A percentile compares a stretch with the other conserved stretches of the same genome.
Conservation (phyloP, 805 yeast genomes). For the Zygosaccharomyces bisporus region DNA sequence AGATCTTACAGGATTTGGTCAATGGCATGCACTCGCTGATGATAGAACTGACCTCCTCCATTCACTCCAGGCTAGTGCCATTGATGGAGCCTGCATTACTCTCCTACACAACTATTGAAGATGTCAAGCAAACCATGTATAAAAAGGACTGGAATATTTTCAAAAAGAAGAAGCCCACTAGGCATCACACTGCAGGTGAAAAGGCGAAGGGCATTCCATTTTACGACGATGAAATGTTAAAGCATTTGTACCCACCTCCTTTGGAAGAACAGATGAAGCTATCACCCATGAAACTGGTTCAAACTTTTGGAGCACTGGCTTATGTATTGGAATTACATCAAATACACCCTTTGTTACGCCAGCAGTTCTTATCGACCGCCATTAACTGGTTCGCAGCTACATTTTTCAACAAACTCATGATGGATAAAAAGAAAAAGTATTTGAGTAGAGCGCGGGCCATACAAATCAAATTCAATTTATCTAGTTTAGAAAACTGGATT, state of each 20-base stretch:
- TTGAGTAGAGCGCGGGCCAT: constrained; percentile 80
- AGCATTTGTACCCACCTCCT: constrained; percentile 81
- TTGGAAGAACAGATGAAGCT: constrained; percentile 77
- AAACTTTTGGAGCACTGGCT: constrained; percentile 81
- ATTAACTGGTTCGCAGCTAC: constrained; percentile 72
- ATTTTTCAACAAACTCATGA: constrained; percentile 68
- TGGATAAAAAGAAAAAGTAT: constrained; percentile 54
- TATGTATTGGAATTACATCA: constrained; percentile 80
- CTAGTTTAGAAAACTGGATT: constrained; percentile 91
- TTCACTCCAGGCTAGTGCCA: constrained; percentile 55
- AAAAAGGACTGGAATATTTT: constrained; percentile 69
- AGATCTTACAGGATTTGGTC: constrained; percentile 55
- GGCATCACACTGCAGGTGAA: constrained; percentile 16
- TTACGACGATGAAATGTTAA: constrained; percentile 68
- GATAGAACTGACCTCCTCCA: constrained; percentile 62
- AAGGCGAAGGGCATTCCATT: constrained; percentile 12
- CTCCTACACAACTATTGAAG: constrained; percentile 79
- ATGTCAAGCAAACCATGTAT: constrained; percentile 68
- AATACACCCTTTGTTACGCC: constrained; percentile 71
- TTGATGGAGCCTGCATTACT: constrained; percentile 64
- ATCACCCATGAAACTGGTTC: constrained; percentile 81
- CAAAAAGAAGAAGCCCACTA: constrained; percentile 39
- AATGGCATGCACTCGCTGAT: constrained; percentile 55
- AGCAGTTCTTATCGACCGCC: constrained; percentile 73
- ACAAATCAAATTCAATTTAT: constrained; percentile 82